A percentile compares a stretch with the other conserved stretches of the same genome.
phyloP scores from a whole-genome alignment of 805 yeast species.

The Ogataea corticis region DNA sequence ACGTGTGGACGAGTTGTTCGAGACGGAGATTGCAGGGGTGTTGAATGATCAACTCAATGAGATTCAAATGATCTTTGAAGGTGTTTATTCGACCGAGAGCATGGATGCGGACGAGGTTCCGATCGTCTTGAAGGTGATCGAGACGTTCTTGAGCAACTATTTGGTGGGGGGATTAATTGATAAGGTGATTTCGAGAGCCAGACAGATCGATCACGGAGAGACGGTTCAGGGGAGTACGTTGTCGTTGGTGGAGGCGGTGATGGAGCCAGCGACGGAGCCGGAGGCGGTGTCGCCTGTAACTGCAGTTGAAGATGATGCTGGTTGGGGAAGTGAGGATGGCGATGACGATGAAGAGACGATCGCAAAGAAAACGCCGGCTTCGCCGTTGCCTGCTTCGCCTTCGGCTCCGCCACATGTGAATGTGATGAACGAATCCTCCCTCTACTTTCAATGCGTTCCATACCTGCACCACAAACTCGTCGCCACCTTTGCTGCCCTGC shows the following conservation, averaged over 20 bases:
- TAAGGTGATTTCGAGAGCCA: conserved; percentile 32
- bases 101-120: conserved; percentile 34
- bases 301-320: background rate
- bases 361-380: background rate
- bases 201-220: conserved; percentile 37
- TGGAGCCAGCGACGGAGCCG: background rate
- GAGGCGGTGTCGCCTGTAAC: background rate
- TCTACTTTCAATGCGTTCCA: conserved; percentile 39
- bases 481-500: conserved; percentile 21
- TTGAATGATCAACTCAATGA: conserved; percentile 32
- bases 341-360: too few species aligned
- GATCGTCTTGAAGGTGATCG: conserved; percentile 34
- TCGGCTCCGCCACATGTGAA: conserved; percentile 20
- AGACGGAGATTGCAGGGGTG: conserved; percentile 11
- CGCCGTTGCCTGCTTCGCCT: too few species aligned
- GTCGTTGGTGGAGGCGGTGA: conserved; percentile 12
- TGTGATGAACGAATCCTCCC: conserved; percentile 35
- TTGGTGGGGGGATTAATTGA: conserved; percentile 38
- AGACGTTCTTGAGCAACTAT: conserved; percentile 37
- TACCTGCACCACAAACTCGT: conserved; percentile 32
- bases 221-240: conserved; percentile 3
- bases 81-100: background rate
- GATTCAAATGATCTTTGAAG: conserved; percentile 27
- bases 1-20: conserved; percentile 28
- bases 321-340: background rate